These are phyloP conservation scores for Fremontodendron californicum DNA, from an alignment of 345 rosid genomes.

Conservation along the genomic window DNA sequence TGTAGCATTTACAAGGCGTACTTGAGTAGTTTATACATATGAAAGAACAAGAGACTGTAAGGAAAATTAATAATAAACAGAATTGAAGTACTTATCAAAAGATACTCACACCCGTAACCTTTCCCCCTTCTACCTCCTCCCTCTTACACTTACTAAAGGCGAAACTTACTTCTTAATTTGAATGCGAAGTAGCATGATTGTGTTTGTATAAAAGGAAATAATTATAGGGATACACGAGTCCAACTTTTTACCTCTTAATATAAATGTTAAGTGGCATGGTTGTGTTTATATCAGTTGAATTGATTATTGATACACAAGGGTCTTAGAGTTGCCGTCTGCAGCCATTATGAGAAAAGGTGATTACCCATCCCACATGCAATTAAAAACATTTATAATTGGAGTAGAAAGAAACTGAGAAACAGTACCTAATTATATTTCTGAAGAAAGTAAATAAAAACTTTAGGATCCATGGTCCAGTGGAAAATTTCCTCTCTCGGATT, in stretches of 20 bases:
- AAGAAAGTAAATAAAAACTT: background rate
- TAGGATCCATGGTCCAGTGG: background rate
- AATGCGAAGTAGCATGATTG: background rate
- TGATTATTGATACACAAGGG: background rate
- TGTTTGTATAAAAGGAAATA: background rate
- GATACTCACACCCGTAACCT: background rate
- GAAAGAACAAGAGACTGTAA: background rate
- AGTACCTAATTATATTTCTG: background rate
- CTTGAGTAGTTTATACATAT: background rate
- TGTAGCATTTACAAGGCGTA: background rate
- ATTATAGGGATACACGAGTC: background rate
- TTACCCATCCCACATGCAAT: background rate
- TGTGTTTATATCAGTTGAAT: background rate
- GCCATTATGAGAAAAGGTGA: background rate
- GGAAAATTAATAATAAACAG: background rate
- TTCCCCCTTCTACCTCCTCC: background rate
- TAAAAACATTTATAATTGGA: background rate
- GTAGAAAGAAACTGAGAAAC: background rate
- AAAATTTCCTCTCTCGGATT: background rate
- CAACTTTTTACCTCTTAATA: background rate
- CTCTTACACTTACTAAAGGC: background rate
- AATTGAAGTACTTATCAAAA: background rate
- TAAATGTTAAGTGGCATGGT: background rate
- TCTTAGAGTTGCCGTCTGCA: background rate
- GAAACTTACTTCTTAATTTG: conserved; percentile 6